These are phyloP conservation scores for Lepraria neglecta DNA, from an alignment of 495 filamentous ascomycete species.

Conservation along the genomic window DNA sequence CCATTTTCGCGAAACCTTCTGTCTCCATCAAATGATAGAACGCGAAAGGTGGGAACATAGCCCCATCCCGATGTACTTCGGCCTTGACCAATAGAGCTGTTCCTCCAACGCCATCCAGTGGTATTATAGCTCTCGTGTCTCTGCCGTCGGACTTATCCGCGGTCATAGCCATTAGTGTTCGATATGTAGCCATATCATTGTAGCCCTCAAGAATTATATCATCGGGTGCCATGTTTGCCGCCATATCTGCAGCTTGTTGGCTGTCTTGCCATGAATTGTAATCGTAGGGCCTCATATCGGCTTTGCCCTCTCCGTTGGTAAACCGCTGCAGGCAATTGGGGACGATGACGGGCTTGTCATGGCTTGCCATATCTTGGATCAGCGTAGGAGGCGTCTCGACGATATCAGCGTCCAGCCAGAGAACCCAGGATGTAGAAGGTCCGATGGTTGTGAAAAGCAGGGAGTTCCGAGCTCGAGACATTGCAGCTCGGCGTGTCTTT, in stretches of 20 bases:
- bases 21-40: constrained; percentile 98
- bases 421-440: constrained; percentile 87
- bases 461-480: constrained; percentile 89
- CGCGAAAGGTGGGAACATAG: constrained; percentile 95
- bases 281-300: constrained; percentile 80
- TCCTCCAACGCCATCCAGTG: constrained; percentile 87
- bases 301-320: constrained; percentile 64
- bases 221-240: constrained; percentile 70
- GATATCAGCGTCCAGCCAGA: constrained; percentile 93
- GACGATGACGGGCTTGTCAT: constrained; percentile 82
- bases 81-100: constrained; percentile 93
- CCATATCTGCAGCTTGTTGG: constrained; percentile 65
- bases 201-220: constrained; percentile 95
- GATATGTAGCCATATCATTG: constrained; percentile 82
- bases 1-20: constrained; percentile 98
- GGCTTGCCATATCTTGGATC: constrained; percentile 85
- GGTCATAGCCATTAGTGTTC: constrained; percentile 87
- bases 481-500: constrained; percentile 76
- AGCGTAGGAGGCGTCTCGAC: constrained; percentile 78
- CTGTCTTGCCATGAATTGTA: constrained; percentile 97
- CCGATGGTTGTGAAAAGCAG: constrained; percentile 96
- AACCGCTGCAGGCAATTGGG: constrained; percentile 94
- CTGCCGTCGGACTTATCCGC: constrained; percentile 43
- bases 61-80: constrained; percentile 92
- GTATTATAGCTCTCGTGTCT: constrained; percentile 55